A percentile compares a stretch with the other conserved stretches of the same genome.
Conservation (phyloP, 2,329 filamentous ascomycete species). For the Volutella citrinella region DNA sequence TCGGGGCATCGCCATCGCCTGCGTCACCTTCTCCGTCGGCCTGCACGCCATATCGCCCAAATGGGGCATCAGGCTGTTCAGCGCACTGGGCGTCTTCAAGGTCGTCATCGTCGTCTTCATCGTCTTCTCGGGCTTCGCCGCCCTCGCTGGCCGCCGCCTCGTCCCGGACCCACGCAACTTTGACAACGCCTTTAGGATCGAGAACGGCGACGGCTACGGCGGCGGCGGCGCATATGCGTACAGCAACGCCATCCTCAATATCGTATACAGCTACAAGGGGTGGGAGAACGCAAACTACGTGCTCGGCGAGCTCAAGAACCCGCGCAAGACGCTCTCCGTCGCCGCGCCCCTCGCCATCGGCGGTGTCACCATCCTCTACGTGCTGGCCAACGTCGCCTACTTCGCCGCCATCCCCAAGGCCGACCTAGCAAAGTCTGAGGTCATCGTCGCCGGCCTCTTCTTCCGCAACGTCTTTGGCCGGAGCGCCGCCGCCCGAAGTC, state of each 20-base stretch:
- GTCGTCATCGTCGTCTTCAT: conserved; percentile 58
- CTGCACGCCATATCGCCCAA: conserved; percentile 53
- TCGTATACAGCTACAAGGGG: conserved; percentile 61
- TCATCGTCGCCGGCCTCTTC: conserved; percentile 59
- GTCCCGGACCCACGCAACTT: conserved; percentile 55
- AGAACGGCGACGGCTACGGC: conserved; percentile 42
- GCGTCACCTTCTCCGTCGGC: conserved; percentile 51
- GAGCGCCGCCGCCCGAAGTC: conserved; percentile 44
- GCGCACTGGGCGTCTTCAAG: conserved; percentile 59
- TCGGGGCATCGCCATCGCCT: conserved; percentile 53
- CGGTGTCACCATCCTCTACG: conserved; percentile 57
- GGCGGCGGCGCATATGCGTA: conserved; percentile 51
- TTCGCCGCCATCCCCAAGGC: conserved; percentile 60
- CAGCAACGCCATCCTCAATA: conserved; percentile 54
- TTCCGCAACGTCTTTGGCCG: conserved; percentile 61
- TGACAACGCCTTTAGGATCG: conserved; percentile 49
- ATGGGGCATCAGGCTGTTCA: conserved; percentile 58
- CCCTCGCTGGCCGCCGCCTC: conserved; percentile 47
- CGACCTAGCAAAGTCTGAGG: conserved; percentile 55
- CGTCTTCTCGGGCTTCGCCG: conserved; percentile 58
- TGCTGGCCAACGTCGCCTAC: conserved; percentile 64
- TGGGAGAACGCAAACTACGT: conserved; percentile 66
- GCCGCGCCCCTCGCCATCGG: conserved; percentile 58
- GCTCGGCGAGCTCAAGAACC: conserved; percentile 54
- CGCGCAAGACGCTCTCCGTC: conserved; percentile 50